Evolutionary conservation across 2,329 filamentous ascomycete species (phyloP).

Genomic region (Fusarium paranaense): DNA sequence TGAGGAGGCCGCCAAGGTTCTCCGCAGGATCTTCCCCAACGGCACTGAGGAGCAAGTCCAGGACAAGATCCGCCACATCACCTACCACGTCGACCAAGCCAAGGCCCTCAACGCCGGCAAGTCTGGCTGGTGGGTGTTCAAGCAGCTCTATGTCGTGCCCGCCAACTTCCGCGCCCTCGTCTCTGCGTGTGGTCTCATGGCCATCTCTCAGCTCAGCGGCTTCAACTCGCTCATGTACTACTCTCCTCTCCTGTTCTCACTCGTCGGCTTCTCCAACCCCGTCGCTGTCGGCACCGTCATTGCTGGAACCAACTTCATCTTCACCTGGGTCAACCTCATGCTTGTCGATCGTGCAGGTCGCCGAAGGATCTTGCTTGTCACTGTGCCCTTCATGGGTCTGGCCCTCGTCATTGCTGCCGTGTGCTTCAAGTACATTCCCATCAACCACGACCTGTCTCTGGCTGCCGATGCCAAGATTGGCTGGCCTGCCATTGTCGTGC

Average conservation of each 20-base stretch:
- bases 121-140: conserved; percentile 55
- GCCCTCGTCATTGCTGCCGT: conserved; percentile 56
- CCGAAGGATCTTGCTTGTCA: conserved; percentile 56
- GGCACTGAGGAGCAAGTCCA: conserved; percentile 56
- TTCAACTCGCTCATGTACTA: conserved; percentile 66
- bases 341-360: conserved; percentile 59
- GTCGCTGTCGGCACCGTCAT: conserved; percentile 59
- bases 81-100: conserved; percentile 51
- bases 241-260: conserved; percentile 60
- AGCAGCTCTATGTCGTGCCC: conserved; percentile 58
- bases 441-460: conserved; percentile 55
- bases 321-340: conserved; percentile 60
- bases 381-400: conserved; percentile 57
- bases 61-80: conserved; percentile 57
- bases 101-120: conserved; percentile 54
- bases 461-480: conserved; percentile 45
- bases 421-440: conserved; percentile 55
- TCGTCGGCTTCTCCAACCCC: conserved; percentile 62
- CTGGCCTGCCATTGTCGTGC: conserved; percentile 56
- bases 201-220: conserved; percentile 62
- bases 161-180: conserved; percentile 59
- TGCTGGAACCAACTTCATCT: conserved; percentile 60
- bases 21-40: conserved; percentile 55
- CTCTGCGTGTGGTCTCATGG: conserved; percentile 63
- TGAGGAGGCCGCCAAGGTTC: conserved; percentile 54